Evolutionary conservation across 345 rosid species (phyloP).

Genomic region (Iberis pinnata): DNA sequence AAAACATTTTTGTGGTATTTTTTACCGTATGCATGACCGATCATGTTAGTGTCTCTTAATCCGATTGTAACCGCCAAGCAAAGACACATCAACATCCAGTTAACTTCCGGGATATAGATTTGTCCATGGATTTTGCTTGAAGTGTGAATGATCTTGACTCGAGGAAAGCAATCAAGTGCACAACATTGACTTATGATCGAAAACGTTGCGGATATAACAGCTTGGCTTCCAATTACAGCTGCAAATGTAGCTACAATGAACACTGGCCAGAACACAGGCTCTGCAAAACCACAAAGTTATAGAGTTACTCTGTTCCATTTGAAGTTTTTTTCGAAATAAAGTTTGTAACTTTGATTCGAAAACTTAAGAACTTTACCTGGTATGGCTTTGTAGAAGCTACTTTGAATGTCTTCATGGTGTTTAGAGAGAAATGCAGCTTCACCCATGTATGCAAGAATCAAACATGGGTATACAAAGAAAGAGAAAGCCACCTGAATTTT

Average conservation of each 20-base stretch:
- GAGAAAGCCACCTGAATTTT: slow-evolving; percentile 62
- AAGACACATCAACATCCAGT: slow-evolving; percentile 81
- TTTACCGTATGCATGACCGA: slow-evolving; percentile 83
- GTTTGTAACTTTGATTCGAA: not conserved
- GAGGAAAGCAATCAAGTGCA: slow-evolving; percentile 83
- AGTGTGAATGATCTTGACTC: slow-evolving; percentile 72
- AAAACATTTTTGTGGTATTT: not conserved
- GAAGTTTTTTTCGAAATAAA: not conserved
- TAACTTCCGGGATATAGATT: slow-evolving; percentile 83
- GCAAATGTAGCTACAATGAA: slow-evolving; percentile 76
- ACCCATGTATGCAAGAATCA: slow-evolving; percentile 89
- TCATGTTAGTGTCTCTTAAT: slow-evolving; percentile 54
- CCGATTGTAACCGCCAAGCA: slow-evolving; percentile 70
- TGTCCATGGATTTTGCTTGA: slow-evolving; percentile 71
- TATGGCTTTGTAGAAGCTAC: slow-evolving; percentile 82
- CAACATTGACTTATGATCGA: slow-evolving; percentile 77
- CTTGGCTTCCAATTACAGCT: slow-evolving; percentile 82
- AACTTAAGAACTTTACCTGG: slow-evolving; percentile 48
- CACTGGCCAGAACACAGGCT: slow-evolving; percentile 81
- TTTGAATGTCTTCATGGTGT: slow-evolving; percentile 58
- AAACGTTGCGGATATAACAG: slow-evolving; percentile 86
- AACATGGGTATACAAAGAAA: slow-evolving; percentile 67
- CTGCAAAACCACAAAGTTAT: slow-evolving; percentile 38
- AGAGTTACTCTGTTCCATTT: not conserved
- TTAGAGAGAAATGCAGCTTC: slow-evolving; percentile 83